Evolutionary conservation across 2,329 filamentous ascomycete genomes (phyloP), one percentile per base, ranked within the genome.

Genomic region (Neonectria coccinea): DNA sequence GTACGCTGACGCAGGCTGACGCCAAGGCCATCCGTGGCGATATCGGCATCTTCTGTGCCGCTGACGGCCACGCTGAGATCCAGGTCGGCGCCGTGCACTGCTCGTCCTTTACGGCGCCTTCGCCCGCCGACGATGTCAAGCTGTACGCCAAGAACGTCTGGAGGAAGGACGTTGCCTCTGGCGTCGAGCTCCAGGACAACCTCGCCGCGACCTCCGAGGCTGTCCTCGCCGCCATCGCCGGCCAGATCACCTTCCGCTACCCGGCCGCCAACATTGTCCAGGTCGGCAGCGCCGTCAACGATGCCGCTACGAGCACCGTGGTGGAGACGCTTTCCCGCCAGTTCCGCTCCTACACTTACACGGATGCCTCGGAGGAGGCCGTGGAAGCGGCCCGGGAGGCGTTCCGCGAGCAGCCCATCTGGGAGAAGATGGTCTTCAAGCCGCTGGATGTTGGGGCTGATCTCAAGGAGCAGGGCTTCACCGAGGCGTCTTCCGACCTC

Each of bases 401-500:
- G 6, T 50, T 50, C 45, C 45, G 45, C 1, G 25, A 29, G 14
- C 25, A 31, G 25, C 16, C 45, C 27, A 29, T 29, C 14, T 50
- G 45, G 45, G 45, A 50, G 45, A 50, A 50, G 45, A 50, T 50
- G 45, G 25, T 27, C 25, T 50, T 50, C 16, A 50, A 50, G 45
- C 16, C 45, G 8, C 27, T 50, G 3, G 25, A 50, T 50, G 14
- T 29, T 16, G 45, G 45, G 12, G 12, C 25, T 12, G 25, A 29
- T 18, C 6, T 50, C 7, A 50, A 50, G 25, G 45, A 50, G 45
- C 45, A 50, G 45, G 45, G 22, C 16, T 50, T 50, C 45, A 50
- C 12, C 5, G 45, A 25, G 8, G 45, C 45, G 7, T n/a, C 45
- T 29, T 50, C 45, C 16, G 45, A 50, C 16, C 16, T 50, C 16